These are phyloP conservation scores for Xanthoparmelia taractica DNA, from an alignment of 495 filamentous ascomycete genomes.

Conservation along the genomic window DNA sequence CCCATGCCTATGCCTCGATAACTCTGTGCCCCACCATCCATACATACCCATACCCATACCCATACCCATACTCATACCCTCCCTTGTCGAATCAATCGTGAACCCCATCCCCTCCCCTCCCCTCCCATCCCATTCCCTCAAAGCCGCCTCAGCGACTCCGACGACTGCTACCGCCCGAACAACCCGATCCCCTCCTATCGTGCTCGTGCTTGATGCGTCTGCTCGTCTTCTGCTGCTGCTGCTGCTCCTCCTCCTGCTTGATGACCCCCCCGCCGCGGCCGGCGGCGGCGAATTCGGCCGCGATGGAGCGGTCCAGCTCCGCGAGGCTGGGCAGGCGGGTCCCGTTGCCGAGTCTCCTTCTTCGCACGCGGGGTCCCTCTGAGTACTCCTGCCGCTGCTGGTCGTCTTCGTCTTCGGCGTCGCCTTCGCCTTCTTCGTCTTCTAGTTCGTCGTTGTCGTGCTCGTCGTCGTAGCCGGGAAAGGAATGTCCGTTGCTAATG, in stretches of 20 bases:
- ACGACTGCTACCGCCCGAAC: background rate
- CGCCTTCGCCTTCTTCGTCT: constrained; percentile 11
- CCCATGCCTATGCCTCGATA: background rate
- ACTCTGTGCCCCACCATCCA: no score
- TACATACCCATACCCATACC: background rate
- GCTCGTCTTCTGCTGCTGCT: no score
- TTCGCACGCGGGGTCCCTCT: background rate
- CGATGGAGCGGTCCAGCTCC: constrained; percentile 21
- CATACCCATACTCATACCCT: background rate
- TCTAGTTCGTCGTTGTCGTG: constrained; percentile 6
- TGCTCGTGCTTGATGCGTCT: background rate
- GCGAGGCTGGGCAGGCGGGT: constrained; percentile 22
- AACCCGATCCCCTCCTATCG: background rate
- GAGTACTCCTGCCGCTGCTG: constrained; percentile 10
- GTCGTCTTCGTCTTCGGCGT: constrained; percentile 4
- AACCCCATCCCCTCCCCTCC: no score
- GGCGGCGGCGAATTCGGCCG: constrained; percentile 9
- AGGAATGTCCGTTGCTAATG: constrained; percentile 12
- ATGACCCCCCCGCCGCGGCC: background rate
- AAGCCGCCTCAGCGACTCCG: background rate
- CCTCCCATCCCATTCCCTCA: no score
- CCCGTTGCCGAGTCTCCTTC: background rate
- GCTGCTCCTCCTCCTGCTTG: constrained; percentile 9
- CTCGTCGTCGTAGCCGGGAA: constrained; percentile 8
- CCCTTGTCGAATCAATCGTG: background rate